Evolutionary conservation across 169 alveolate genomes (phyloP).

Genomic region (Neospora caninum): DNA sequence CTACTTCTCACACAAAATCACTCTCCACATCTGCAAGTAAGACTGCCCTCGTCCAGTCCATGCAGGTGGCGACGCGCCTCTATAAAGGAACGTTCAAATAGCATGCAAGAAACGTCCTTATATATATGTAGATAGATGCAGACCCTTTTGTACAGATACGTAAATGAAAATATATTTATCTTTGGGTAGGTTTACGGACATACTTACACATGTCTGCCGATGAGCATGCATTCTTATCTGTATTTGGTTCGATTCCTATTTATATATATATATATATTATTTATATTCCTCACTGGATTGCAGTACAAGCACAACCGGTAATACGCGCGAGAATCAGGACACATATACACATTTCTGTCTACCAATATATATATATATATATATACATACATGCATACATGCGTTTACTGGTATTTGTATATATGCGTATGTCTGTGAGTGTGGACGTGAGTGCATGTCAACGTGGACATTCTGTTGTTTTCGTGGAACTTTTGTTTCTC

Average conservation of each 20-base stretch:
- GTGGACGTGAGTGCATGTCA: too few relatives aligned
- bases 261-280: too few relatives aligned
- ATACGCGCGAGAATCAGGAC: too few relatives aligned
- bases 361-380: background rate
- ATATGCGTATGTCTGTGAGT: background rate
- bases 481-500: too few relatives aligned
- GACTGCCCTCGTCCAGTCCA: too few relatives aligned
- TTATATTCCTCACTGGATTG: too few relatives aligned
- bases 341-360: background rate
- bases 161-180: background rate
- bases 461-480: too few relatives aligned
- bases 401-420: background rate
- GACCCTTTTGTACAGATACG: background rate
- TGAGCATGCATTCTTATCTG: background rate
- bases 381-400: background rate
- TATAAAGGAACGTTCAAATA: too few relatives aligned
- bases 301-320: too few relatives aligned
- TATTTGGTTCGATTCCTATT: background rate
- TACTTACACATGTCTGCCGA: background rate
- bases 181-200: background rate
- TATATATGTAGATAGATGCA: background rate
- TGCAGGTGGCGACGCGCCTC: too few relatives aligned
- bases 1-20: constrained; percentile 74
- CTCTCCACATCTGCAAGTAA: constrained; percentile 74
- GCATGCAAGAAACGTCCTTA: background rate